Evolutionary conservation across 495 filamentous ascomycete species (phyloP).

Genomic region (Talaromyces proteolyticus): DNA sequence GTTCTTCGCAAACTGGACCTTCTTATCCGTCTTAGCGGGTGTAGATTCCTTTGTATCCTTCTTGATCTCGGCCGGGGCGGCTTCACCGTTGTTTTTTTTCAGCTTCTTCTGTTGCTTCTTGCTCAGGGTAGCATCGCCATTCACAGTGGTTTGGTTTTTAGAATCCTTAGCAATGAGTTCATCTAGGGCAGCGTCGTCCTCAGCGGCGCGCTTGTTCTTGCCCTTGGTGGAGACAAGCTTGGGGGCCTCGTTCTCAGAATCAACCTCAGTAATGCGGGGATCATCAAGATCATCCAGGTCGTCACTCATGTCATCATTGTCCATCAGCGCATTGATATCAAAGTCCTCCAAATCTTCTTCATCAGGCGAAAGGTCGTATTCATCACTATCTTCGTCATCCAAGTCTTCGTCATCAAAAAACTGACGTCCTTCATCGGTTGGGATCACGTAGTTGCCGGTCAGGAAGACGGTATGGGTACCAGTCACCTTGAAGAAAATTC

Average conservation of each 20-base stretch:
- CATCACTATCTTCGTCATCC: slow-evolving; percentile 63
- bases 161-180: slow-evolving; percentile 70
- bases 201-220: slow-evolving; percentile 82
- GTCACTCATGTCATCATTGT: slow-evolving; percentile 72
- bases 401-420: slow-evolving; percentile 51
- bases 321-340: slow-evolving; percentile 43
- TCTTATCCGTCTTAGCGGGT: slow-evolving; percentile 67
- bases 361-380: slow-evolving; percentile 78
- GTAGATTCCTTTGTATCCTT: slow-evolving; percentile 44
- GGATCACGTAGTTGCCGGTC: slow-evolving; percentile 88
- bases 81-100: slow-evolving; percentile 94
- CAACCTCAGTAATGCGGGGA: slow-evolving; percentile 78
- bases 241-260: slow-evolving; percentile 75
- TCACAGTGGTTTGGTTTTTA: slow-evolving; percentile 49
- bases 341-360: slow-evolving; percentile 63
- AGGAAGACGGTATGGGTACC: slow-evolving; percentile 88
- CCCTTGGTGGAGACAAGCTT: slow-evolving; percentile 70
- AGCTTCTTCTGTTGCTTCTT: slow-evolving; percentile 99
- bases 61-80: slow-evolving; percentile 53
- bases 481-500: slow-evolving; percentile 82
- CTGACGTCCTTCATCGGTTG: slow-evolving; percentile 44
- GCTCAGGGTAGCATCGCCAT: slow-evolving; percentile 61
- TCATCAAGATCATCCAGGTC: slow-evolving; percentile 77
- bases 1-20: slow-evolving; percentile 98
- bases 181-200: slow-evolving; percentile 58